These are phyloP conservation scores for Rhizopogon vesiculosus DNA, from an alignment of 768 basidiomycete species.

Conservation along the genomic window DNA sequence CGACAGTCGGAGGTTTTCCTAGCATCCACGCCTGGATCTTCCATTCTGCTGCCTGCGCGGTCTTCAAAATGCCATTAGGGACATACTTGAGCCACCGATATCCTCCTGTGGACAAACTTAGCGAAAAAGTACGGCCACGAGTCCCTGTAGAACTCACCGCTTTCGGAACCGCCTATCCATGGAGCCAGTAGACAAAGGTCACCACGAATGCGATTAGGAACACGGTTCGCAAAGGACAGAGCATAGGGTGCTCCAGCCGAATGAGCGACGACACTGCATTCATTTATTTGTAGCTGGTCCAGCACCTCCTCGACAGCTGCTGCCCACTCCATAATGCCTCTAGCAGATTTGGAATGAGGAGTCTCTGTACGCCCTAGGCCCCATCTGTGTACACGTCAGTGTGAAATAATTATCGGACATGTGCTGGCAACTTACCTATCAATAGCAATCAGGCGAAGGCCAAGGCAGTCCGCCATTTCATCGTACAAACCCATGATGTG, in stretches of 20 bases:
- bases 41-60: slow-evolving; percentile 97
- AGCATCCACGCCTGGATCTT: slow-evolving; percentile 96
- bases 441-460: slow-evolving; percentile 87
- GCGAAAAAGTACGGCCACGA: slow-evolving; percentile 3
- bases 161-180: slow-evolving; percentile 93
- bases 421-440: slow-evolving; percentile 59
- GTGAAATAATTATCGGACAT: background rate
- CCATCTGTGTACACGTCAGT: slow-evolving; percentile 50
- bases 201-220: slow-evolving; percentile 73
- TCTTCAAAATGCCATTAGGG: slow-evolving; percentile 87
- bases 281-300: slow-evolving; percentile 68
- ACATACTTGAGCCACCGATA: slow-evolving; percentile 98
- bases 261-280: slow-evolving; percentile 91
- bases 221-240: slow-evolving; percentile 76
- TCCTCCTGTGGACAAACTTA: slow-evolving; percentile 44
- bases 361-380: slow-evolving; percentile 86
- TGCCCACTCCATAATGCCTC: slow-evolving; percentile 90
- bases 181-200: slow-evolving; percentile 88
- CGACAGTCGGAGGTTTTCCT: slow-evolving; percentile 86
- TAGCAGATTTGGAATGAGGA: slow-evolving; percentile 54
- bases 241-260: slow-evolving; percentile 96
- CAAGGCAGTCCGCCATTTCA: slow-evolving; percentile 88
- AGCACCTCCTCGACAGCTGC: slow-evolving; percentile 87
- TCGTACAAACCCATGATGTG: slow-evolving; percentile 95
- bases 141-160: slow-evolving; percentile 41